These are phyloP conservation scores for Elaeis oleifera DNA, from an alignment of 202 grass and related monocot genomes.

Conservation along the genomic window DNA sequence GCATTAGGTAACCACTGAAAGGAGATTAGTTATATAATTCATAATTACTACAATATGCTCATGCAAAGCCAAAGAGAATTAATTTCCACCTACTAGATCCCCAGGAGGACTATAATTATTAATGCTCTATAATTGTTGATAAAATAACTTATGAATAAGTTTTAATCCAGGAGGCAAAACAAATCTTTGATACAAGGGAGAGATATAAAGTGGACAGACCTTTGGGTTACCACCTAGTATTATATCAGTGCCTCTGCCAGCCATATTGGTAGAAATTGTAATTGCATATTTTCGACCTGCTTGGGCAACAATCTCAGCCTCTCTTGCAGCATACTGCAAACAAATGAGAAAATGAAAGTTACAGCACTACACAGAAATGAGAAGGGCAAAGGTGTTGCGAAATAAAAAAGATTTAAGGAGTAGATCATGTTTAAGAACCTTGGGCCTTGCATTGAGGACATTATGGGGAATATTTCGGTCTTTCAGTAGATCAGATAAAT, in stretches of 20 bases:
- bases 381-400: background rate
- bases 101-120: too few species aligned
- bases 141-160: too few species aligned
- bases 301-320: conserved; percentile 95
- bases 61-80: too few species aligned
- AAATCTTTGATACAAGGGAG: too few species aligned
- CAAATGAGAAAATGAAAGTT: conserved; percentile 21
- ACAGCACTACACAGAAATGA: background rate
- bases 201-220: conserved; percentile 28
- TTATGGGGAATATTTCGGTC: conserved; percentile 79
- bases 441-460: conserved; percentile 92
- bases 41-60: too few species aligned
- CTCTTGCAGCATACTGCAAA: conserved; percentile 84
- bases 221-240: conserved; percentile 97
- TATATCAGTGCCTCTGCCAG: conserved; percentile 96
- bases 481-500: conserved; percentile 85
- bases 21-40: too few species aligned
- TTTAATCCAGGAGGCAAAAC: too few species aligned
- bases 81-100: too few species aligned
- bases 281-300: conserved; percentile 93
- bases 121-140: too few species aligned
- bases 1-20: too few species aligned
- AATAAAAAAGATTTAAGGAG: conserved; percentile 8
- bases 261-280: conserved; percentile 99
- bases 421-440: conserved; percentile 40